Percentiles rank a stretch among this genome's conserved stretches.
These are phyloP conservation scores for Dictyophora rubrovolvata DNA, from an alignment of 768 basidiomycete genomes.

Conservation along the genomic window DNA sequence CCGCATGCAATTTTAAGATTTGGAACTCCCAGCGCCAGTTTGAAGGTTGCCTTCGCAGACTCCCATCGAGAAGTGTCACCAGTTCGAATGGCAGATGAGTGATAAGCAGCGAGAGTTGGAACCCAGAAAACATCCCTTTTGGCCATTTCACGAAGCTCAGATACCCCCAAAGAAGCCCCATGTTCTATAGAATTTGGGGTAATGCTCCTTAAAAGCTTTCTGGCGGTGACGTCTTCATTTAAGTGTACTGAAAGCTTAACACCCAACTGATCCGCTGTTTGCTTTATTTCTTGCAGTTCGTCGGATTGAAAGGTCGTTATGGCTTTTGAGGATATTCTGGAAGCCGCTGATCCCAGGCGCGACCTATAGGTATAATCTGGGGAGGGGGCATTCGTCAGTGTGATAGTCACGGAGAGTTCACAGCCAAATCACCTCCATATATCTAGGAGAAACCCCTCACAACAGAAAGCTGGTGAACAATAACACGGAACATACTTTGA, in stretches of 20 bases:
- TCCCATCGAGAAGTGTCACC: constrained; percentile 26
- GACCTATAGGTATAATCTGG: constrained; percentile 47
- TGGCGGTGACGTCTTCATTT: constrained; percentile 1
- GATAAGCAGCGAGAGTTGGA: constrained; percentile 46
- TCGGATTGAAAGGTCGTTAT: constrained; percentile 33
- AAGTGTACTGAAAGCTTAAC: constrained; percentile 50
- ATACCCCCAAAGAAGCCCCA: constrained; percentile 25
- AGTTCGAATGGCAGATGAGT: constrained; percentile 18
- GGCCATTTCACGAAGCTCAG: background rate
- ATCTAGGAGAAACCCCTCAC: constrained; percentile 25
- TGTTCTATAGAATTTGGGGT: constrained; percentile 46
- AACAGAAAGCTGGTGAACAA: background rate
- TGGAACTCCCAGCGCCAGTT: constrained; percentile 30
- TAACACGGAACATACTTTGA: constrained; percentile 34
- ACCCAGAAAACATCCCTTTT: constrained; percentile 35
- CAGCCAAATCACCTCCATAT: constrained; percentile 34
- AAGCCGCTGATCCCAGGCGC: constrained; percentile 32
- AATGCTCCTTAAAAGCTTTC: background rate
- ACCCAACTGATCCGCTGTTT: constrained; percentile 38
- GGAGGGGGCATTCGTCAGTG: background rate
- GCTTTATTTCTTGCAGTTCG: constrained; percentile 41
- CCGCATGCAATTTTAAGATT: constrained; percentile 47
- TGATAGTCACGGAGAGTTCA: constrained; percentile 2
- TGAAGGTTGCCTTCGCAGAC: constrained; percentile 30
- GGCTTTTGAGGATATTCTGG: constrained; percentile 23